A percentile compares a stretch with the other conserved stretches of the same genome.
Conservation (phyloP, 768 basidiomycete genomes). For the Nidularia pulvinata region DNA sequence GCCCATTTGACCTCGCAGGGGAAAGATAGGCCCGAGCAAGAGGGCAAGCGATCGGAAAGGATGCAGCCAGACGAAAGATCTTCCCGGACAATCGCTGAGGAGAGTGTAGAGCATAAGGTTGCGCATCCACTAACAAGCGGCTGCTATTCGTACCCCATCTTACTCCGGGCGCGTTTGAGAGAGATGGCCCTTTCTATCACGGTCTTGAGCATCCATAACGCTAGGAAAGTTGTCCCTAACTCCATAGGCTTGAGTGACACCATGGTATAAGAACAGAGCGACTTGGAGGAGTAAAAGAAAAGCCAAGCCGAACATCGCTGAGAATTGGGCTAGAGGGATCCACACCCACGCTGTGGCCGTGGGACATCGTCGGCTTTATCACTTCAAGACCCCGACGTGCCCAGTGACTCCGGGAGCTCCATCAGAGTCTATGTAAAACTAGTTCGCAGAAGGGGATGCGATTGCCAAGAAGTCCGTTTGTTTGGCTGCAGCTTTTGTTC, state of each 20-base stretch:
- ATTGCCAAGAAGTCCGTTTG: too few relatives aligned
- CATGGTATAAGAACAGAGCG: not conserved
- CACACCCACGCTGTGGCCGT: too few relatives aligned
- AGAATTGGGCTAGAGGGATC: too few relatives aligned
- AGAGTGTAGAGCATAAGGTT: not conserved
- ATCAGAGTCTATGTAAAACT: too few relatives aligned
- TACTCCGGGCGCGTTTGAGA: not conserved
- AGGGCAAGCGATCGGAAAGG: constrained; percentile 25
- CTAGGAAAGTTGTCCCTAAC: not conserved
- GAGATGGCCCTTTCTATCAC: not conserved
- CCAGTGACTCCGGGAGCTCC: too few relatives aligned
- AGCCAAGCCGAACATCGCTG: too few relatives aligned
- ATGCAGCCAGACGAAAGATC: constrained; percentile 10
- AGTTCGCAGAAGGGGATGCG: too few relatives aligned
- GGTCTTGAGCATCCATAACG: not conserved
- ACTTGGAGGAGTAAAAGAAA: too few relatives aligned
- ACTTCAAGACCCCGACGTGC: too few relatives aligned
- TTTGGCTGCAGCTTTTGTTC: too few relatives aligned
- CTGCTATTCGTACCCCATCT: not conserved
- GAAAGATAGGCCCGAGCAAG: constrained; percentile 25
- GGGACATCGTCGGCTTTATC: too few relatives aligned
- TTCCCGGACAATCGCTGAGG: not conserved
- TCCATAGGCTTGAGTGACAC: not conserved
- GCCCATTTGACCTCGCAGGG: constrained; percentile 27
- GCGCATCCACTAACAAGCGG: not conserved